These are phyloP conservation scores for Nothomitra cinnamomea DNA, from an alignment of 2,329 filamentous ascomycete genomes.

Conservation along the genomic window DNA sequence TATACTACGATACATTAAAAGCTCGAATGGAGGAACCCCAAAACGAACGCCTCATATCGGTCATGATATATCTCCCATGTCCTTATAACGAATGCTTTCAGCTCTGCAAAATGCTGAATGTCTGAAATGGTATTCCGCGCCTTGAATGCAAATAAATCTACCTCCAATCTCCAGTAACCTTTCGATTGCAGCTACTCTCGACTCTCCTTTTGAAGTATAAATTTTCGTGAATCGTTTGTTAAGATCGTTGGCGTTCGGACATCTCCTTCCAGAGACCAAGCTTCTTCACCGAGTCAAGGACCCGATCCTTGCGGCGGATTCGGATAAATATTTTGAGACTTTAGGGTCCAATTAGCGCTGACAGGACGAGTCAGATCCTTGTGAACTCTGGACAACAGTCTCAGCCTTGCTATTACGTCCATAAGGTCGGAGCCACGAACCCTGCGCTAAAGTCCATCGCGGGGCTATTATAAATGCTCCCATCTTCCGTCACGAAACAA, in stretches of 20 bases:
- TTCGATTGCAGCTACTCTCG: background rate
- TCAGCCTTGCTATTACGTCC: constrained; percentile 3
- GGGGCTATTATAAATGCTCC: background rate
- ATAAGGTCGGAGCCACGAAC: constrained; percentile 5
- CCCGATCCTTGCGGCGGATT: background rate
- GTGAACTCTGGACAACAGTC: constrained; percentile 3
- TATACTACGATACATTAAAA: background rate
- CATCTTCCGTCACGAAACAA: background rate
- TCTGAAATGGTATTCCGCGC: background rate
- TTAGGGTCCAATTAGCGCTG: background rate
- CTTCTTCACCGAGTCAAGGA: background rate
- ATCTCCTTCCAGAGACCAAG: background rate
- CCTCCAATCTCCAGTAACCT: background rate
- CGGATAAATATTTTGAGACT: background rate
- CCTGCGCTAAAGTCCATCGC: constrained; percentile 2
- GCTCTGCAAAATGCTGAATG: background rate
- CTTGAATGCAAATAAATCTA: constrained; percentile 1
- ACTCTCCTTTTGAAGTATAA: background rate
- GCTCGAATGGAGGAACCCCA: background rate
- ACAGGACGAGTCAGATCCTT: background rate
- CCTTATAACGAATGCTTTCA: constrained; percentile 4
- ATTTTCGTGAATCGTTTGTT: background rate
- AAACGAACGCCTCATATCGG: background rate
- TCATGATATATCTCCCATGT: background rate
- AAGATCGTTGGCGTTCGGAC: too few relatives aligned